Conservation (phyloP, 306 rosid species). For the Fragaria ananassa region DNA sequence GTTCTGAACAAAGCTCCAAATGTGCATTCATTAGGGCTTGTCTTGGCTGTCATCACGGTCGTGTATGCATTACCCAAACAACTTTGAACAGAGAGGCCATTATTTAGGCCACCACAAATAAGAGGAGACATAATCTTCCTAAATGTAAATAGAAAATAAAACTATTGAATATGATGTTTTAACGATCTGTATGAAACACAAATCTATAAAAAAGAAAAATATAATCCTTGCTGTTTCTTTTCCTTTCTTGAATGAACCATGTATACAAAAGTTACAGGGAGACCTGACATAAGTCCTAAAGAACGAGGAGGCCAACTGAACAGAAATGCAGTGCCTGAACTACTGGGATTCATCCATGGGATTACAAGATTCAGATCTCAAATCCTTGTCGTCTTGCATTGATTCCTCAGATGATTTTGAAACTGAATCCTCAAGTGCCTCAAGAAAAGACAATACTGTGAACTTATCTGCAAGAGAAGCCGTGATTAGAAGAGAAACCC, state of each 20-base stretch:
- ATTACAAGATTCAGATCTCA: constrained; percentile 69
- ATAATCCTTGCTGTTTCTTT: constrained; percentile 4
- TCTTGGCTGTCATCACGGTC: too few species aligned
- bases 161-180: not conserved
- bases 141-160: not conserved
- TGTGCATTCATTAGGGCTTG: too few species aligned
- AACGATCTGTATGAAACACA: not conserved
- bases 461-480: constrained; percentile 63
- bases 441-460: constrained; percentile 86
- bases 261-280: constrained; percentile 10
- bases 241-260: not conserved
- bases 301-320: constrained; percentile 1
- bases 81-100: too few species aligned
- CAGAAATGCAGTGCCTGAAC: constrained; percentile 20
- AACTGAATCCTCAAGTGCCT: constrained; percentile 94
- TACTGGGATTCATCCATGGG: constrained; percentile 78
- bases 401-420: constrained; percentile 37
- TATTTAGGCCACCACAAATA: too few species aligned
- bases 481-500: not conserved
- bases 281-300: constrained; percentile 4
- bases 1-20: too few species aligned
- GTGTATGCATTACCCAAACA: too few species aligned
- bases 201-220: not conserved
- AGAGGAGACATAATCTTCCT: too few species aligned
- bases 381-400: constrained; percentile 63